A percentile compares a stretch with the other conserved stretches of the same genome.
phyloP scores from a whole-genome alignment of 164 flowering plant genomes.

The Vitis rupestris region DNA sequence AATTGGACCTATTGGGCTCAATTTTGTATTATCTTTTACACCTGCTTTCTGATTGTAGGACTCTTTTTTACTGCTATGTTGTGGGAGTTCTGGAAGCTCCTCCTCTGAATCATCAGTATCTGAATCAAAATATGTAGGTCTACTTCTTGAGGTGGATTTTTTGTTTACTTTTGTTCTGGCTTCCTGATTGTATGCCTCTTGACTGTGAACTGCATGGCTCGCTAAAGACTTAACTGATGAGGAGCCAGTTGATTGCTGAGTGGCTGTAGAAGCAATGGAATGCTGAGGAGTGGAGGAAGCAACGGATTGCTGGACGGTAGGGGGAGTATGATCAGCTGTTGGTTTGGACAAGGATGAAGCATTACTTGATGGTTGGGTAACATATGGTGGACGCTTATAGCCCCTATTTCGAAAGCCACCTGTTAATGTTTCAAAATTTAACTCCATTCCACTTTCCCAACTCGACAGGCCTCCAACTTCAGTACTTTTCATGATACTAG shows the following conservation, averaged over 20 bases:
- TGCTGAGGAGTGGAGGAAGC: slow-evolving; percentile 8
- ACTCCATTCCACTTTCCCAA: slow-evolving; percentile 28
- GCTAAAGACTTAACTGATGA: slow-evolving; percentile 13
- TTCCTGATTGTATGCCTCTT: slow-evolving; percentile 20
- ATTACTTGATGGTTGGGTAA: slow-evolving; percentile 23
- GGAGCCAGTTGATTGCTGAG: too few species aligned
- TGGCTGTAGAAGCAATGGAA: slow-evolving; percentile 7
- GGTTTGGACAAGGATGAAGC: slow-evolving; percentile 19
- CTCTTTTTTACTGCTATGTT: slow-evolving; percentile 9
- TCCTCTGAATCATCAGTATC: slow-evolving; percentile 28
- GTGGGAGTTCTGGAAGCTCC: slow-evolving; percentile 25
- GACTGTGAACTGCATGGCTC: slow-evolving; percentile 9
- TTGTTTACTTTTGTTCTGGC: slow-evolving; percentile 4
- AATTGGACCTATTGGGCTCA: slow-evolving; percentile 19
- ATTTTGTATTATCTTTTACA: slow-evolving; percentile 6
- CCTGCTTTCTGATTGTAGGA: slow-evolving; percentile 5
- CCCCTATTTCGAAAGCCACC: slow-evolving; percentile 83
- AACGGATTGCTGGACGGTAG: slow-evolving; percentile 18
- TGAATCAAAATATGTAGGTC: slow-evolving; percentile 14
- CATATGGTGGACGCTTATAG: slow-evolving; percentile 47
- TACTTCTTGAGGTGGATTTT: slow-evolving; percentile 19
- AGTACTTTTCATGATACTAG: slow-evolving; percentile 16
- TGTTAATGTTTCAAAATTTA: slow-evolving; percentile 49
- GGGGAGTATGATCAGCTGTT: slow-evolving; percentile 16
- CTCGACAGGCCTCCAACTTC: slow-evolving; percentile 17